Conservation (phyloP, 306 rosid species). For the Fagus crenata region DNA sequence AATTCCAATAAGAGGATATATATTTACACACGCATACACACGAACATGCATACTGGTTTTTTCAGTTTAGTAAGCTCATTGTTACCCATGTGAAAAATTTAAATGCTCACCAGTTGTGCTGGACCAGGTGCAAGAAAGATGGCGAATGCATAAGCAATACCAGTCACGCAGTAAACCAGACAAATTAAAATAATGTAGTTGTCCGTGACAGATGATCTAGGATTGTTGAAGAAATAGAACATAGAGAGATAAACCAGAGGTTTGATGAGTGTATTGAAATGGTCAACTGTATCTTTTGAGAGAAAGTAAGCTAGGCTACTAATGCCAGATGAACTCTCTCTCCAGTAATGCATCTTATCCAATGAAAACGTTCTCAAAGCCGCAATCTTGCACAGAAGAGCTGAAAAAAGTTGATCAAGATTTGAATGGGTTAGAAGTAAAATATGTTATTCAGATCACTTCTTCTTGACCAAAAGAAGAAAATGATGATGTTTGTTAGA, state of each 20-base stretch:
- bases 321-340: conserved; percentile 94
- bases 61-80: conserved; percentile 4
- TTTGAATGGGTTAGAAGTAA: conserved; percentile 19
- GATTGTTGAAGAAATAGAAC: conserved; percentile 99
- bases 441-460: background rate
- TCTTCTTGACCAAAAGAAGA: background rate
- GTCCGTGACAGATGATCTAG: conserved; percentile 84
- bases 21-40: background rate
- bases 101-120: conserved; percentile 78
- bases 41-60: background rate
- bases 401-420: conserved; percentile 47
- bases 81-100: background rate
- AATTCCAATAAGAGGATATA: background rate
- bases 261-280: conserved; percentile 73
- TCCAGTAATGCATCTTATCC: conserved; percentile 92
- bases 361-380: conserved; percentile 85
- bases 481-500: no score
- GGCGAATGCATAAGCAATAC: conserved; percentile 83
- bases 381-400: conserved; percentile 86
- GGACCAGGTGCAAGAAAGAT: conserved; percentile 80
- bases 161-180: conserved; percentile 90
- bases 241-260: conserved; percentile 92
- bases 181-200: conserved; percentile 72
- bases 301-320: conserved; percentile 91
- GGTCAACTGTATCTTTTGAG: conserved; percentile 85